Evolutionary conservation across 495 filamentous ascomycete species (phyloP).

Genomic region (Platismatia glauca): DNA sequence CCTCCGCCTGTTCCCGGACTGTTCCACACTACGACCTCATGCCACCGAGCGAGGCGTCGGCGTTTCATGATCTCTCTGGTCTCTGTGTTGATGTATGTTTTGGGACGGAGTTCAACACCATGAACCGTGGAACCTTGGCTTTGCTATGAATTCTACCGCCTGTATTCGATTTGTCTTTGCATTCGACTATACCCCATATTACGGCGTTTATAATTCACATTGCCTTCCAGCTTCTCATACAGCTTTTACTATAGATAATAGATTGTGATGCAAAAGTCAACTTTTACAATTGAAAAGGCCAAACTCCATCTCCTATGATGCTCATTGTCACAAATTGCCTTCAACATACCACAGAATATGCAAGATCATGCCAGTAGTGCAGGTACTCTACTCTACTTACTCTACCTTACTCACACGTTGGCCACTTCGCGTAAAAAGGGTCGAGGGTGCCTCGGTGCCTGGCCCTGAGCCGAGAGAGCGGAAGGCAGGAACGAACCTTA

Average conservation of each 20-base stretch:
- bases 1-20: neutral
- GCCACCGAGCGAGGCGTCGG: conserved; percentile 5
- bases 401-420: neutral
- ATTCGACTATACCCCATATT: conserved; percentile 17
- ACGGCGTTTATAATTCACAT: conserved; percentile 8
- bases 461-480: too few relatives aligned
- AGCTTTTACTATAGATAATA: conserved; percentile 13
- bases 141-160: conserved; percentile 1
- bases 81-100: neutral
- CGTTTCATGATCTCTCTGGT: conserved; percentile 8
- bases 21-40: conserved; percentile 1
- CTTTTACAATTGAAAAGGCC: neutral
- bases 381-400: too few relatives aligned
- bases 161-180: neutral
- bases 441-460: too few relatives aligned
- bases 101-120: neutral
- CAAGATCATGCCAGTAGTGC: neutral
- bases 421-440: neutral
- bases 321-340: neutral
- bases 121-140: conserved; percentile 5
- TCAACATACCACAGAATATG: neutral
- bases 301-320: neutral
- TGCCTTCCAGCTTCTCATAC: conserved; percentile 10
- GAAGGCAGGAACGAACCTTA: neutral
- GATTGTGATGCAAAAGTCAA: neutral